A percentile compares a stretch with the other conserved stretches of the same genome.
phyloP scores from a whole-genome alignment of 768 basidiomycete genomes.

The Pilatotrama ljubarskyi region DNA sequence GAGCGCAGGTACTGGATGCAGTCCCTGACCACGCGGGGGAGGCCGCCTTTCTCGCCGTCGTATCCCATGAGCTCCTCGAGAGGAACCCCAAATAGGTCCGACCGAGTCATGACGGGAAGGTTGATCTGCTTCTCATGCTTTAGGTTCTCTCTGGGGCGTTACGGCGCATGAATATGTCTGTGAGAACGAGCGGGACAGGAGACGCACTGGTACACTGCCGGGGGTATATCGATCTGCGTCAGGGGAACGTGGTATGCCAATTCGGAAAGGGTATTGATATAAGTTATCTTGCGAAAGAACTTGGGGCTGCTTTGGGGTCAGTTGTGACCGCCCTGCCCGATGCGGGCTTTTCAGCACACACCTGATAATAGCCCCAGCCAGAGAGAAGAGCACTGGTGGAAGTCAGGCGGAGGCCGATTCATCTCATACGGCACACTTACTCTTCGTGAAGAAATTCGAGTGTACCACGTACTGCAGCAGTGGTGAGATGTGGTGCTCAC shows the following conservation, averaged over 20 bases:
- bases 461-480: slow-evolving; percentile 77
- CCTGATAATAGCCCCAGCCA: slow-evolving; percentile 88
- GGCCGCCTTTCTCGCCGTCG: slow-evolving; percentile 76
- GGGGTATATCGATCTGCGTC: slow-evolving; percentile 86
- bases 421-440: slow-evolving; percentile 41
- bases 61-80: slow-evolving; percentile 83
- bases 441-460: slow-evolving; percentile 86
- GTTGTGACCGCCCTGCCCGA: too few species aligned
- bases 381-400: slow-evolving; percentile 75
- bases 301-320: slow-evolving; percentile 58
- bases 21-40: slow-evolving; percentile 82
- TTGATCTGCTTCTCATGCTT: slow-evolving; percentile 70
- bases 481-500: not conserved
- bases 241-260: slow-evolving; percentile 76
- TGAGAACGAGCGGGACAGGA: not conserved
- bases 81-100: slow-evolving; percentile 76
- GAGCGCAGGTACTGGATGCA: slow-evolving; percentile 70
- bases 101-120: slow-evolving; percentile 60
- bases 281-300: slow-evolving; percentile 83
- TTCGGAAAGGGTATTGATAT: slow-evolving; percentile 75
- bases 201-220: slow-evolving; percentile 78
- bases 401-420: not conserved
- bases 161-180: not conserved
- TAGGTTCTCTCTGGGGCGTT: slow-evolving; percentile 66
- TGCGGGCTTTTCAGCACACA: slow-evolving; percentile 29